Evolutionary conservation across 495 filamentous ascomycete species (phyloP).

Genomic region (Penicillium paradoxum): DNA sequence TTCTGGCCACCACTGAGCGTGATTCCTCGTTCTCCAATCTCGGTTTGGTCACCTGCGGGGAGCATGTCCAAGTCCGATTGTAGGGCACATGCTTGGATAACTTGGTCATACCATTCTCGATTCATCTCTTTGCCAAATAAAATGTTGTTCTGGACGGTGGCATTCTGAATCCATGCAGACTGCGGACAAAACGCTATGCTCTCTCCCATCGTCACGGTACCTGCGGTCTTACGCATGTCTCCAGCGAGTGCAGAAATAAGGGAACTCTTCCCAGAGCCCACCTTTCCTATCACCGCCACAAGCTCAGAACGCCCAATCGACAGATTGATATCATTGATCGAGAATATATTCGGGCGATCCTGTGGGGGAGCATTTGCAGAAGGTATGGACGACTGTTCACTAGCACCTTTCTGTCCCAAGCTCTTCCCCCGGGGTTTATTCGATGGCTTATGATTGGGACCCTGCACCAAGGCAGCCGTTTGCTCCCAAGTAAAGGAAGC

Average conservation of each 20-base stretch:
- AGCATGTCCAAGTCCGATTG: conserved; percentile 51
- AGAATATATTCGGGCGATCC: conserved; percentile 68
- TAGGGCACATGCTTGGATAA: conserved; percentile 55
- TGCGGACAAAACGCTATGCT: conserved; percentile 87
- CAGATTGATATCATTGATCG: conserved; percentile 68
- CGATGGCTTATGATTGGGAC: conserved; percentile 41
- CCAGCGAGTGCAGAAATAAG: conserved; percentile 85
- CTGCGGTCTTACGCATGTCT: conserved; percentile 85
- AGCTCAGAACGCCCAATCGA: conserved; percentile 75
- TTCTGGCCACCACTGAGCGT: conserved; percentile 62
- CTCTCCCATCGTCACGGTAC: conserved; percentile 68
- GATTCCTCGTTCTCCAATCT: conserved; percentile 59
- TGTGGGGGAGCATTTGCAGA: neutral
- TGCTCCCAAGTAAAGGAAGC: conserved; percentile 91
- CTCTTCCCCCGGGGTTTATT: conserved; percentile 37
- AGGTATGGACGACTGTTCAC: conserved; percentile 17
- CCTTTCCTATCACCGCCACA: conserved; percentile 82
- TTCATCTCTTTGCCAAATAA: conserved; percentile 70
- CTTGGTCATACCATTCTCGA: conserved; percentile 50
- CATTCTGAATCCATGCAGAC: conserved; percentile 95
- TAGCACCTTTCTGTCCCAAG: conserved; percentile 14
- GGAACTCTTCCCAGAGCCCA: conserved; percentile 92
- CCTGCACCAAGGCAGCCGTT: conserved; percentile 18
- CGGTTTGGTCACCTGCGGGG: conserved; percentile 51
- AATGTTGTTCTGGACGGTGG: conserved; percentile 81